Evolutionary conservation across 306 rosid genomes (phyloP), one percentile per base, ranked within the genome.

Genomic region (Acacia acuminata): DNA sequence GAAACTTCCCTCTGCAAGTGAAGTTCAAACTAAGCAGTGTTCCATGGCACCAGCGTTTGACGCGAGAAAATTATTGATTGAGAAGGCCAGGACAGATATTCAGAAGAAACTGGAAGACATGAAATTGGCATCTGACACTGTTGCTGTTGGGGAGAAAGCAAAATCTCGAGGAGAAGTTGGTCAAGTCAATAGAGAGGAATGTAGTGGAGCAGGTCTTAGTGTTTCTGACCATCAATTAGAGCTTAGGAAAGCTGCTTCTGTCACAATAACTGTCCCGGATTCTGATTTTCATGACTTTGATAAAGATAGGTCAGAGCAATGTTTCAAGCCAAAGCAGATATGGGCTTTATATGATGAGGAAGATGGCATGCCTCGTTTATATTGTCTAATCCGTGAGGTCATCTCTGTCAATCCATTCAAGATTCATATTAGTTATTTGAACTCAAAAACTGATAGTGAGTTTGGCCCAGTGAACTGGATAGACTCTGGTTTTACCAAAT

Each of bases 311-410:
- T 88, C 97, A 19, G 99, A 96, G 86, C 92, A 92, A 82, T 92
- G 98, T 87, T 96, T 96, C 90, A 91, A 72, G 88, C 97, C 98
- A 19, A 96, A 94, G 89, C 99, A 96, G 85, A 92, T 96, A 90
- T 96, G 99, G 99, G 99, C 99, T 73, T 82, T 96, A 67, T 96
- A 96, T 81, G 99, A 96, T 61, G 99, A 96, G 84, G 98, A 94
- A 76, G 99, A 96, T 80, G 98, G 98, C 32, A 96, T 96, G 99
- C 99, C 99, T 27, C 94, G 99, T 44, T 87, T 96, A 91, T 94
- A 96, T 89, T 96, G 99, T 85, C 85, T 96, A 79, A 85, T 96
- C 86, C 99, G 98, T 5, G 98, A 96, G 87, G 88, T 96, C 56
- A 80, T 94, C 82, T 91, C 99, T 36, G 83, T 96, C 76, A 87